Evolutionary conservation across 2,329 filamentous ascomycete species (phyloP), one percentile per base, ranked within the genome.

Genomic region (Hirsutella minnesotensis): DNA sequence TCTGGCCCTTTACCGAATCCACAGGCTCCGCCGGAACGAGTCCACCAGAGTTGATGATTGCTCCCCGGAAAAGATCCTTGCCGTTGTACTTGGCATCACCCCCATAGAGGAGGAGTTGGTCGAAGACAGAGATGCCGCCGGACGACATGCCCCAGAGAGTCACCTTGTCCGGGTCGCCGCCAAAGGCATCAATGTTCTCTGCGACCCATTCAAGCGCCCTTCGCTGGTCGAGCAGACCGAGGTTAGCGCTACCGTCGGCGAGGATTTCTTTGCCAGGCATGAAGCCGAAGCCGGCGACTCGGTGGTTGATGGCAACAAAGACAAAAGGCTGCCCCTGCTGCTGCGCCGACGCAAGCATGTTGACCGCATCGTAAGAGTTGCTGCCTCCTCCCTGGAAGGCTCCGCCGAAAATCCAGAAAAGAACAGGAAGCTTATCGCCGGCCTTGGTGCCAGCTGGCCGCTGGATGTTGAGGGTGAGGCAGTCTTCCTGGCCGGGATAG

Each of bases 141-240:
- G 81, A 80, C 2, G 73, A 79, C 56, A 89, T 79, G 22, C 85
- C 85, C 80, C 81, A 87, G 46, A 90, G 81, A 0, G 83, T 89
- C 7, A 89, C 83, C 57, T 83, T 83, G 15, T 69, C 67, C 0
- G 83, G 81, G 56, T 90, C 84, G 13, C 86, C 86, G 9, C 86
- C 86, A 55, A 92, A 94, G 0, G 76, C 69, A 1, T 66, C 77
- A 44, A 90, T 86, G 50, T 89, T 86, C 51, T 86, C 82, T 9
- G 81, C 77, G 1, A 85, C 74, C 85, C 85, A 90, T 56, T 88
- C 64, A 7, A 90, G 66, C 0, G 75, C 84, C 49, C 83, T 68
- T 27, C 82, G 70, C 53, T 89, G 83, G 53, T 90, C 85, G 0
- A 83, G 67, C 3, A 86, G 69, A 3, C 85, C 85, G 4, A 86